Conservation (phyloP, 257 asterid species). For the Fraxinus cuspidata region DNA sequence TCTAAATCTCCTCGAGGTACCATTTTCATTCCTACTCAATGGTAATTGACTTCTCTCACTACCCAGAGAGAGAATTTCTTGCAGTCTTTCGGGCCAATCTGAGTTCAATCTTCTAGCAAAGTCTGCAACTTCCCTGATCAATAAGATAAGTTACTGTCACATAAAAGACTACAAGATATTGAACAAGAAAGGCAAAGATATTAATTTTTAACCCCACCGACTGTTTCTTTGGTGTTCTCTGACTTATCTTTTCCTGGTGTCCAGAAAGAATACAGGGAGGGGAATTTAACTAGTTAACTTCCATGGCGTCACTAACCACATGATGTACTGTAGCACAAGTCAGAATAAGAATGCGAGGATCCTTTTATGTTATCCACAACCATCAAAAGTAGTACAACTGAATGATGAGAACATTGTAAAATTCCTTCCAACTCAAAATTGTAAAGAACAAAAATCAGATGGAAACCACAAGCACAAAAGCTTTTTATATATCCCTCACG, state of each 20-base stretch:
- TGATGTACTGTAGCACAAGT: not conserved
- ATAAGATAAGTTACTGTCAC: constrained; percentile 18
- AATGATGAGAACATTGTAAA: not conserved
- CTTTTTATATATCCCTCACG: not conserved
- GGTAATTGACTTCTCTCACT: constrained; percentile 67
- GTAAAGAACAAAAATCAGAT: not conserved
- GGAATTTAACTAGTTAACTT: not conserved
- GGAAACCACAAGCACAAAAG: not conserved
- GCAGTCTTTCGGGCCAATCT: constrained; percentile 94
- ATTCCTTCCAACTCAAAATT: not conserved
- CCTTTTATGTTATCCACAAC: not conserved
- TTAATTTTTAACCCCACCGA: not conserved
- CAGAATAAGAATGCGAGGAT: not conserved
- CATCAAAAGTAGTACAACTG: not conserved
- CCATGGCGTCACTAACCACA: no score
- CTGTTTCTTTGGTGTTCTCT: not conserved
- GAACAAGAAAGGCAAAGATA: constrained; percentile 4
- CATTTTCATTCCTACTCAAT: constrained; percentile 62
- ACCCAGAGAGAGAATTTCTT: constrained; percentile 77
- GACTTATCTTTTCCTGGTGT: not conserved
- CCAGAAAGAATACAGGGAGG: not conserved
- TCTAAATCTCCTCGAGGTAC: constrained; percentile 62
- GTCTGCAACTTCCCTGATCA: constrained; percentile 94
- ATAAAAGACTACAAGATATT: not conserved
- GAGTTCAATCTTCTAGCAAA: constrained; percentile 92